phyloP scores from a whole-genome alignment of 2,329 filamentous ascomycete species.

The Mariannaea sp. region DNA sequence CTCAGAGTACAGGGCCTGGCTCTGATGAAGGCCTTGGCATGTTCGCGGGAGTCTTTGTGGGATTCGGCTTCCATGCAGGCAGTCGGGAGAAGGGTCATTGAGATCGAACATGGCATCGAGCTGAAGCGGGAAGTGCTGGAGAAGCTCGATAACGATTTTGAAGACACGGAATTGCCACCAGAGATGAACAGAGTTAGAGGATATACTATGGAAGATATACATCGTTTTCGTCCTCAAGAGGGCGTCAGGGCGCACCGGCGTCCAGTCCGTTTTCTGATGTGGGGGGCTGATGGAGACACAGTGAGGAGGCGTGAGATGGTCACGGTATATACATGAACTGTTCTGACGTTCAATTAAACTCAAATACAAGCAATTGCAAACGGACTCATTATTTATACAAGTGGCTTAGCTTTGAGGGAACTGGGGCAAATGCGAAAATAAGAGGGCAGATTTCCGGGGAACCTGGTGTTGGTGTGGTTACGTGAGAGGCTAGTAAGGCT shows the following conservation, averaged over 20 bases:
- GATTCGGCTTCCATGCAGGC: conserved; percentile 41
- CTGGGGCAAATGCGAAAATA: not conserved
- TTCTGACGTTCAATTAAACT: not conserved
- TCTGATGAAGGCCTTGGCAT: conserved; percentile 39
- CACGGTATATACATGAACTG: conserved; percentile 6
- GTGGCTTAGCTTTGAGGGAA: not conserved
- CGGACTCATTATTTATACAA: too few relatives aligned
- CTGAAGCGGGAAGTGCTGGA: conserved; percentile 27
- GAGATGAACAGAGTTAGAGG: conserved; percentile 30
- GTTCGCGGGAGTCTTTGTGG: conserved; percentile 45
- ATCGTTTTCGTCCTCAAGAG: not conserved
- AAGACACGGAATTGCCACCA: conserved; percentile 16
- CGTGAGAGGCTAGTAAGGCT: too few relatives aligned
- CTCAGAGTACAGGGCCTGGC: conserved; percentile 43
- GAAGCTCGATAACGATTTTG: not conserved
- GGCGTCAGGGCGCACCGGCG: not conserved
- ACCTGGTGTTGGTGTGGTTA: not conserved
- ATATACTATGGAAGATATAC: conserved; percentile 15
- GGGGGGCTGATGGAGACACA: not conserved
- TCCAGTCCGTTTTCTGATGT: conserved; percentile 9
- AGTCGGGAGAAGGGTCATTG: conserved; percentile 41
- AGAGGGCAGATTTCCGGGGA: not conserved
- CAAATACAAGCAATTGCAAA: not conserved
- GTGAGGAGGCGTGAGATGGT: conserved; percentile 17
- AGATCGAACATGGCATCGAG: conserved; percentile 46